Conservation (phyloP, 1,284 basidiomycete genomes). For the Tylopilus sp. region DNA sequence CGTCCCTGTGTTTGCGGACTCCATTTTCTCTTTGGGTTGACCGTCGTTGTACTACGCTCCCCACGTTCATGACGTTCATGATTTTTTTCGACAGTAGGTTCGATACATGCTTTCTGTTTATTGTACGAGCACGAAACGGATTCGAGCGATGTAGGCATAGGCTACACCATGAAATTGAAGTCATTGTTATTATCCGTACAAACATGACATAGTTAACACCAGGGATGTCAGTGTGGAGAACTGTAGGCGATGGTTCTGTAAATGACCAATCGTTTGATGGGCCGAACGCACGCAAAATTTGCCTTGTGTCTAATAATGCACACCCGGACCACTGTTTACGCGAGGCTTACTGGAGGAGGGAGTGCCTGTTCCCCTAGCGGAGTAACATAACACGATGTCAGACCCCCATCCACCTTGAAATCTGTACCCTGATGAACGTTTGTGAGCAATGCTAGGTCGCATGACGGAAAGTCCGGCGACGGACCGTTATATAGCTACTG, state of each 20-base stretch:
- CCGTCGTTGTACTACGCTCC: neutral
- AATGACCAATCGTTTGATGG: neutral
- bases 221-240: neutral
- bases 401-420: constrained; percentile 91
- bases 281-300: neutral
- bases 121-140: neutral
- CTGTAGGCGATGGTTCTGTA: neutral
- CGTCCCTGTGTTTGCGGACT: neutral
- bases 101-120: neutral
- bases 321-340: constrained; percentile 19
- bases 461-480: constrained; percentile 23
- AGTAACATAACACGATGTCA: constrained; percentile 87
- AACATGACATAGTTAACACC: no score
- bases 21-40: neutral
- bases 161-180: neutral
- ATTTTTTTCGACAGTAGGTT: neutral
- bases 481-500: constrained; percentile 79
- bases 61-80: neutral
- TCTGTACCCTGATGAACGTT: constrained; percentile 71
- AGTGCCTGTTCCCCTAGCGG: constrained; percentile 67
- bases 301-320: neutral
- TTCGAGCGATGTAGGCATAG: neutral
- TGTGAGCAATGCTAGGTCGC: constrained; percentile 15
- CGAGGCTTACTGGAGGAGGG: constrained; percentile 61
- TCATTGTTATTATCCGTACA: no score